Base-by-base conservation (phyloP, 1,284 basidiomycete species). In the Ustilago shanxiensis region DNA sequence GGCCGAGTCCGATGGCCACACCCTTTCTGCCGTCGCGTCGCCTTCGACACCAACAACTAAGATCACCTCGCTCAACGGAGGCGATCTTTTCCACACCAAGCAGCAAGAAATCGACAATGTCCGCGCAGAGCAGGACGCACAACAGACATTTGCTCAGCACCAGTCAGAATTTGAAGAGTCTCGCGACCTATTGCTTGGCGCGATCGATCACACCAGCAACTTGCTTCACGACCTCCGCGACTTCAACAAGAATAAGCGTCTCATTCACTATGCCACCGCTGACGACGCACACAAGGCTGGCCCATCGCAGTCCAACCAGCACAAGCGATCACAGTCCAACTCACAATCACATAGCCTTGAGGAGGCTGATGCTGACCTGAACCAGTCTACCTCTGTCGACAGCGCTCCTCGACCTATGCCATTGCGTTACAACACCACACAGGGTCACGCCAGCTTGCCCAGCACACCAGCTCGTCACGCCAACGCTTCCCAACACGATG, bases 191-290 rank as follows among this genome's bases (percentile, higher is more conserved):
- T 67, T 77, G n/a, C 56, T 77, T 16, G 67, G 56, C 39, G 93
- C 92, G 24, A 90, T 96, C 76, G 90, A 92, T 79, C 88, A 90
- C 0, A 91, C 93, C 33, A 90, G 90, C 81, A 85, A 87, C 20
- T 89, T 98, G 53, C 88, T 97, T 41, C 88, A 87, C 60, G 92
- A 92, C 79, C 87, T 98, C 33, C 90, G 91, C 69, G 88, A 89
- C 71, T 96, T 95, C 88, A 97, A 93, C 88, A 92, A 91, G 86
- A 89, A 91, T 53, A 89, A 92, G 76, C 96, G 94, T 93, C 89
- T 93, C 41, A 90, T 97, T 31, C 89, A 93, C 65, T 98, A 98
- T 86, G 95, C 95, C 53, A 31, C 72, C 1, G 59, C 74, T 9
- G 65, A 67, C 29, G 59, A 57, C 2, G 31, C 35, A 14, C 20